Percentiles rank a stretch among this genome's conserved stretches.
These are phyloP conservation scores for Ilyonectria robusta DNA, from an alignment of 2,329 filamentous ascomycete genomes.

Conservation along the genomic window DNA sequence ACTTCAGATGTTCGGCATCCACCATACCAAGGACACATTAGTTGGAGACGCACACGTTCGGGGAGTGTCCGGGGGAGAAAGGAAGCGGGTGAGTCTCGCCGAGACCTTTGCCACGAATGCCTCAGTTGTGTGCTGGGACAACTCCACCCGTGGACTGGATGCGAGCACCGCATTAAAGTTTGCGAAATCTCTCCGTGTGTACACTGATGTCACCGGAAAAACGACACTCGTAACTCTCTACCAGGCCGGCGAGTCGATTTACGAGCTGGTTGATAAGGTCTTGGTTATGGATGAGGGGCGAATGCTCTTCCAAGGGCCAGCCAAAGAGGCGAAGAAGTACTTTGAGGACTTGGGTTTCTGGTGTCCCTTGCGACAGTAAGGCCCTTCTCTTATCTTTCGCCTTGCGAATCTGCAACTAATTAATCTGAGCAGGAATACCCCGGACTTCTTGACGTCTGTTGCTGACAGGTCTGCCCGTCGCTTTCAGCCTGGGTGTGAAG, in stretches of 20 bases:
- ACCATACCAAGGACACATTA: conserved; percentile 21
- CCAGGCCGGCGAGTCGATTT: conserved; percentile 74
- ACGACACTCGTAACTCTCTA: conserved; percentile 78
- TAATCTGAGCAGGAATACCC: not conserved
- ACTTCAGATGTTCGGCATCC: conserved; percentile 26
- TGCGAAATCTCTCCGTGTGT: conserved; percentile 68
- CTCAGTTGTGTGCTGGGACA: conserved; percentile 76
- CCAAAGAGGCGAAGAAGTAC: conserved; percentile 72
- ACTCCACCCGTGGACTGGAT: conserved; percentile 73
- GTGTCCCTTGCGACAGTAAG: conserved; percentile 47
- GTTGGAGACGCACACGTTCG: conserved; percentile 75
- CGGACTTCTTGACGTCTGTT: conserved; percentile 80
- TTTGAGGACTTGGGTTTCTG: conserved; percentile 76
- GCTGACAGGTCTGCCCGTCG: conserved; percentile 78
- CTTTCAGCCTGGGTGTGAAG: conserved; percentile 74
- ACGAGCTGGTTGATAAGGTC: conserved; percentile 78
- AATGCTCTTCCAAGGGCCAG: conserved; percentile 76
- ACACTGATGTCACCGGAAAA: conserved; percentile 74
- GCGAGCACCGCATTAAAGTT: conserved; percentile 80
- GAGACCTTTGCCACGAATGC: conserved; percentile 66
- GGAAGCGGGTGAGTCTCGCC: conserved; percentile 79
- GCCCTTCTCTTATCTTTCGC: not conserved
- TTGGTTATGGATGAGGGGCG: conserved; percentile 76
- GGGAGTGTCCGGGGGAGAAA: conserved; percentile 70
- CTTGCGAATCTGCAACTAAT: too few species aligned